These are phyloP conservation scores for Mycena albidolilacea DNA, from an alignment of 768 basidiomycete genomes.

Conservation along the genomic window DNA sequence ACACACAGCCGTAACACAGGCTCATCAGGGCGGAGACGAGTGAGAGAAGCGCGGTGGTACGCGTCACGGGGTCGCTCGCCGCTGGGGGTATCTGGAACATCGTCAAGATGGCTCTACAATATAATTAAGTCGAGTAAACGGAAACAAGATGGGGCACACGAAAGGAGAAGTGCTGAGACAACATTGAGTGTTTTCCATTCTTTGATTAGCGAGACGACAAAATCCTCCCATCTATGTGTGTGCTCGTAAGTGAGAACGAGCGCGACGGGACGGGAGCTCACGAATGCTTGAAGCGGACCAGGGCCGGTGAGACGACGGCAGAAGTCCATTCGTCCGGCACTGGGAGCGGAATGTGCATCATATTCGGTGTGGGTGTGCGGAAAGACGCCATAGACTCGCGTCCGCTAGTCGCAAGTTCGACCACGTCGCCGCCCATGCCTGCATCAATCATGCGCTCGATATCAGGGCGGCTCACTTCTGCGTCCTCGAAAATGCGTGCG, in stretches of 20 bases:
- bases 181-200: slow-evolving; percentile 87
- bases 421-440: slow-evolving; percentile 46
- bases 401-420: slow-evolving; percentile 10
- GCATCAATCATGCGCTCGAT: slow-evolving; percentile 68
- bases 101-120: slow-evolving; percentile 74
- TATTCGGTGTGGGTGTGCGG: slow-evolving; percentile 40
- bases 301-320: slow-evolving; percentile 71
- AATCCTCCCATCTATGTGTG: slow-evolving; percentile 75
- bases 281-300: slow-evolving; percentile 72
- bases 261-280: not conserved
- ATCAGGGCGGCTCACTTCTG: slow-evolving; percentile 83
- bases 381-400: slow-evolving; percentile 46
- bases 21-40: slow-evolving; percentile 79
- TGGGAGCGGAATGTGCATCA: slow-evolving; percentile 51
- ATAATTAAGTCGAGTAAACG: not conserved
- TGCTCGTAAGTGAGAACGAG: not conserved
- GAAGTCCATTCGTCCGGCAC: slow-evolving; percentile 70
- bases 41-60: slow-evolving; percentile 75
- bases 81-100: slow-evolving; percentile 74
- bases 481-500: slow-evolving; percentile 81
- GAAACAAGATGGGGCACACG: slow-evolving; percentile 48
- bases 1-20: slow-evolving; percentile 80
- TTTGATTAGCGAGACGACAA: slow-evolving; percentile 76
- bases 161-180: slow-evolving; percentile 73
- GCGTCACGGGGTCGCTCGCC: slow-evolving; percentile 71